Evolutionary conservation across 1,284 basidiomycete genomes (phyloP), one percentile per base, ranked within the genome.

Genomic region (Pascua guehoae): DNA sequence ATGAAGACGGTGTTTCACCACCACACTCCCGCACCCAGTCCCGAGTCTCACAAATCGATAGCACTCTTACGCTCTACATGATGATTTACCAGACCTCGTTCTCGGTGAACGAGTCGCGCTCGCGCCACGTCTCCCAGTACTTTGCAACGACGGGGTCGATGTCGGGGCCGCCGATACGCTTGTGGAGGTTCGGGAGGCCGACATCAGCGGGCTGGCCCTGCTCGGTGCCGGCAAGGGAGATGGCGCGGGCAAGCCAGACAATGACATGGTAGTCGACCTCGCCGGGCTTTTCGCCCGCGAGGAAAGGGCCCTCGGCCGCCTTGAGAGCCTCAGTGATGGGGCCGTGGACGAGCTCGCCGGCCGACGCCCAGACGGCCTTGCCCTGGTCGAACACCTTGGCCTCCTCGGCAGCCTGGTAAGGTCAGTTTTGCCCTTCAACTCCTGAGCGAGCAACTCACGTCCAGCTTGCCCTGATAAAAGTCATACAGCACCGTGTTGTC

Each of bases 401-500:
- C 32, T n/a, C 18, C 9, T 18, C 43, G 14, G 32, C 37, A 8
- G 45, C 46, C 46, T 47, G 46, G 32, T 15, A 47, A 14, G 18
- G 46, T 7, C 24, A 54, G 41, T 56, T 32, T 32, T 32, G 24
- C 24, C n/a, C 24, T 32, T 32, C 4, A 4, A 7, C 24, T 32
- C 24, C 4, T 32, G 24, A 32, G 24, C 24, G 24, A 3, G 24
- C 24, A 32, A 32, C 24, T 32, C 24, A 32, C 24, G 10, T 47
- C 40, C 36, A 39, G 39, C 45, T 17, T 15, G 38, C 61, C 24
- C 56, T 59, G 61, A 65, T 71, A 49, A 47, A 70, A 71, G 37
- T 68, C 67, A 61, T 82, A 73, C 54, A 84, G 56, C 44, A 71
- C 75, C 49, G 79, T 79, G 70, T 84, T 84, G 40, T 61, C 72